phyloP scores from a whole-genome alignment of 768 basidiomycete genomes.

The Leccinellum rugosiceps region DNA sequence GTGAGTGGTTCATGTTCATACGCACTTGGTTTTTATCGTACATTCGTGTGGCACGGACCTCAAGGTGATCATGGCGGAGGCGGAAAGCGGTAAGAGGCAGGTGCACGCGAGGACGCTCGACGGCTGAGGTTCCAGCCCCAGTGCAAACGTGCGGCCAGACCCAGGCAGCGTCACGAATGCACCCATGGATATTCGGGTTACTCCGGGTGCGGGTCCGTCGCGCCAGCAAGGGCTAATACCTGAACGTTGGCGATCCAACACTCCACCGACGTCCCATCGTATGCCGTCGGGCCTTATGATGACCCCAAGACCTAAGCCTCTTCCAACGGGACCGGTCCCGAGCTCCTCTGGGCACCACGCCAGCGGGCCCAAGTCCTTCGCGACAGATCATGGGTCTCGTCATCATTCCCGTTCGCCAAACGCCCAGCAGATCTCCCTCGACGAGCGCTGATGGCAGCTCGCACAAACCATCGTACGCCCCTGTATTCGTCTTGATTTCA shows the following conservation, averaged over 20 bases:
- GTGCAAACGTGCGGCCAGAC: not conserved
- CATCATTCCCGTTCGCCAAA: constrained; percentile 57
- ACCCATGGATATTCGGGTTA: not conserved
- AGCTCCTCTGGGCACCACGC: constrained; percentile 20
- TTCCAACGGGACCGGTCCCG: constrained; percentile 1
- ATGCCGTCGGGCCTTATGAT: constrained; percentile 8
- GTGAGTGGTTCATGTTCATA: constrained; percentile 35
- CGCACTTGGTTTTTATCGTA: constrained; percentile 12
- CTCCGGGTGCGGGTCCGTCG: not conserved
- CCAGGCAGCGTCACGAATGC: not conserved
- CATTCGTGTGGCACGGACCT: constrained; percentile 65
- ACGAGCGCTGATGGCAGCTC: constrained; percentile 19
- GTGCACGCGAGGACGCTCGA: constrained; percentile 1
- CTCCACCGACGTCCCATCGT: constrained; percentile 7
- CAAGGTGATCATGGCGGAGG: constrained; percentile 83
- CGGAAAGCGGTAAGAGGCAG: constrained; percentile 36
- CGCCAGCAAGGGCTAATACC: not conserved
- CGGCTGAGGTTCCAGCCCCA: not conserved
- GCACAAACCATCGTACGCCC: constrained; percentile 51
- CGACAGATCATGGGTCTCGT: constrained; percentile 53
- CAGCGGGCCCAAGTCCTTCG: constrained; percentile 23
- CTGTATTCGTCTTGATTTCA: not conserved
- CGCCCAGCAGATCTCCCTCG: constrained; percentile 25
- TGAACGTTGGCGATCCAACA: constrained; percentile 7
- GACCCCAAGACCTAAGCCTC: constrained; percentile 1